Evolutionary conservation across 192 early-diverging fungal species (phyloP).

Genomic region (Dissophora ornata): DNA sequence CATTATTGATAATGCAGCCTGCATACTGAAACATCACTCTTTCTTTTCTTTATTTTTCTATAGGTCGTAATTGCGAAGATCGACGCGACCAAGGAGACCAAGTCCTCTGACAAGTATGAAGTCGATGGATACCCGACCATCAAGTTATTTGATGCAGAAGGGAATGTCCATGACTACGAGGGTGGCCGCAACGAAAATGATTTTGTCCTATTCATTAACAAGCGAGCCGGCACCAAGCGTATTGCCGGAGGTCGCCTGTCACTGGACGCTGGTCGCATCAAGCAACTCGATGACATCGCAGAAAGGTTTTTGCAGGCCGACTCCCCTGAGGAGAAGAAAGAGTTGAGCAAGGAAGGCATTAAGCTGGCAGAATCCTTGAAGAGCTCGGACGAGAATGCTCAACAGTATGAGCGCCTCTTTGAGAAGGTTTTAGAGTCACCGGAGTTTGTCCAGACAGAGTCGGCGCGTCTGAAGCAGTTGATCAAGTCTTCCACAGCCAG

Average conservation of each 20-base stretch:
- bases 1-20: too few species aligned
- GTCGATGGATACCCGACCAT: constrained; percentile 91
- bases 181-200: constrained; percentile 75
- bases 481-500: too few species aligned
- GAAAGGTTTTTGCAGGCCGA: constrained; percentile 55
- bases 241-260: constrained; percentile 70
- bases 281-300: constrained; percentile 62
- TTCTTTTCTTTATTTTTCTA: too few species aligned
- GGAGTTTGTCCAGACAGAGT: too few species aligned
- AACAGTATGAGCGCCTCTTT: too few species aligned
- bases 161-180: constrained; percentile 75
- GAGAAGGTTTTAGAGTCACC: too few species aligned
- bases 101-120: constrained; percentile 71
- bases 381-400: too few species aligned
- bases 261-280: constrained; percentile 67
- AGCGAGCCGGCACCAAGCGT: constrained; percentile 83
- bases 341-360: constrained; percentile 59
- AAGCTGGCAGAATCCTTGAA: constrained; percentile 31
- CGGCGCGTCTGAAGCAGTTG: too few species aligned
- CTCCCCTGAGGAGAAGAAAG: constrained; percentile 53
- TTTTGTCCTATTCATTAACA: constrained; percentile 88
- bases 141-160: constrained; percentile 79
- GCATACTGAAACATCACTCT: too few species aligned
- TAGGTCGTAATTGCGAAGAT: constrained; percentile 87
- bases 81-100: constrained; percentile 79